Base-by-base conservation (phyloP, 257 asterid species). In the Gentiana macrophylla region DNA sequence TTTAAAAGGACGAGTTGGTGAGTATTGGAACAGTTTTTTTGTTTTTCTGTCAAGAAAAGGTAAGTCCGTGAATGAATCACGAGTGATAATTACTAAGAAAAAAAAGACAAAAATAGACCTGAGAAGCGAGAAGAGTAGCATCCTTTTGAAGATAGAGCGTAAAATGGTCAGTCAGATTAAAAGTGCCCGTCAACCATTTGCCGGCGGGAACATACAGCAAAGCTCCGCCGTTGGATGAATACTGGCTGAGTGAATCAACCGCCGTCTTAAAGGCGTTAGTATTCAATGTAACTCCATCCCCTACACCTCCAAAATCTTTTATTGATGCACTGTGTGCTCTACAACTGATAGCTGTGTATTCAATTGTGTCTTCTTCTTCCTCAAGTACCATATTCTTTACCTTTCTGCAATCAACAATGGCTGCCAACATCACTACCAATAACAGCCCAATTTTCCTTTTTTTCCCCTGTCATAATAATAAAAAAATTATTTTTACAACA, bases 101-200 rank as follows among this genome's bases (percentile, higher is more conserved):
- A 24, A 24, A 24, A 24, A 24, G 24, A 24, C 24, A 24, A 24
- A 6, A 45, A 13, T 24, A 32, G 60, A 83, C 97, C 97, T 89
- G 94, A 71, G 97, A 89, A 57, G 95, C 97, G 41, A 89, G 78
- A 37, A 86, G 86, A 48, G 80, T 59, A 8, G 97, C 96, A 73
- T 82, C 88, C 51, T 59, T 75, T 37, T 86, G 88, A 67, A 89
- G 94, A 52, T 45, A 89, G 0, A 89, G 94, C 64, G 97, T 90
- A 80, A 90, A 90, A 62, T 90, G 97, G 54, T 94, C 84, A 37
- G 97, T 86, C 72, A 90, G 93, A 48, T 90, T 90, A 74, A 90
- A 86, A 71, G 66, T 75, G 5, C 91, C 94, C 1, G 97, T 86
- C 35, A 90, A 65, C 96, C 97, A 90, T 60, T 74, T 76, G 7